A percentile compares a stretch with the other conserved stretches of the same genome.
phyloP scores from a whole-genome alignment of 106 monocot species.

The Dioscorea zingiberensis region DNA sequence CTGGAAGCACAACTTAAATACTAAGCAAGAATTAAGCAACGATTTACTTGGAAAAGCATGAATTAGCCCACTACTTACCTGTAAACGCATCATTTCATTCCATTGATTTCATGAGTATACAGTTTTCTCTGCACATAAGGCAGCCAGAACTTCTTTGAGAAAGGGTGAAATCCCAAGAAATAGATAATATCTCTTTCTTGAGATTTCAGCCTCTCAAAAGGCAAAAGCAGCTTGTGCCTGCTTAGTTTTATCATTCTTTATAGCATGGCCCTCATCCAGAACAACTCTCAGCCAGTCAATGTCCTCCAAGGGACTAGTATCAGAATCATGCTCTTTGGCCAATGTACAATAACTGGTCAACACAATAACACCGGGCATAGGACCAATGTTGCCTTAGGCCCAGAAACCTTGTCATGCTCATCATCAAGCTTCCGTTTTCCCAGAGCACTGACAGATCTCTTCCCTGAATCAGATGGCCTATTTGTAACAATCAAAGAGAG shows the following conservation, averaged over 20 bases:
- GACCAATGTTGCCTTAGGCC: conserved; percentile 54
- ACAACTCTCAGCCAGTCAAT: conserved; percentile 88
- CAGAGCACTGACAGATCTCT: neutral
- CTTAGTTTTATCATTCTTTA: conserved; percentile 73
- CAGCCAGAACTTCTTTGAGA: too few relatives aligned
- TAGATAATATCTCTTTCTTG: too few relatives aligned
- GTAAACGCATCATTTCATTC: conserved; percentile 75
- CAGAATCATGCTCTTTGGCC: conserved; percentile 38
- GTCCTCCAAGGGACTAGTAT: conserved; percentile 47
- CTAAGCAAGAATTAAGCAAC: too few relatives aligned
- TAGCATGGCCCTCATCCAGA: conserved; percentile 88
- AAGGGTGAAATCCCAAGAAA: conserved; percentile 82
- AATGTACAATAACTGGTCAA: conserved; percentile 77
- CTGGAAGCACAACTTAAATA: too few relatives aligned
- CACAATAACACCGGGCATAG: conserved; percentile 90
- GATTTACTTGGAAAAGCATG: too few relatives aligned
- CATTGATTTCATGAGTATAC: too few relatives aligned
- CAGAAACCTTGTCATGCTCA: conserved; percentile 1
- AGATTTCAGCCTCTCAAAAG: conserved; percentile 79
- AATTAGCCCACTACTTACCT: conserved; percentile 27
- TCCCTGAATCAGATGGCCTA: conserved; percentile 9
- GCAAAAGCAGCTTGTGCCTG: conserved; percentile 91
- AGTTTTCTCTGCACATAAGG: too few relatives aligned
- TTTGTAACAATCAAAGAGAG: conserved; percentile 71
- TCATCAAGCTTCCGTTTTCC: conserved; percentile 30